phyloP scores from a whole-genome alignment of 2,329 filamentous ascomycete species.

The Fusarium torulosum region DNA sequence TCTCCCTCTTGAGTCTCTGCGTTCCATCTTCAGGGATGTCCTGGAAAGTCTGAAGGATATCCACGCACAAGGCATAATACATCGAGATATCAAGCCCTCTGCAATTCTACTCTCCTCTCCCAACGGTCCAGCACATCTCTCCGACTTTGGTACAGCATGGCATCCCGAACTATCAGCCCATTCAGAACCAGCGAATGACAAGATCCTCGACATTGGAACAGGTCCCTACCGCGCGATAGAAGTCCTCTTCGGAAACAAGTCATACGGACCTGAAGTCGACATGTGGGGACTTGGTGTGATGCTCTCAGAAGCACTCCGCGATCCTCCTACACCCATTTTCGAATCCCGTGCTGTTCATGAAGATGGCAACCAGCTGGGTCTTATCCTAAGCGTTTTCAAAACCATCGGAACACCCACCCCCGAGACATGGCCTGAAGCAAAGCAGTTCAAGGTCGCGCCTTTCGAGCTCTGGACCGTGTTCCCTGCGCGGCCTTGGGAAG shows the following conservation, averaged over 20 bases:
- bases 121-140: conserved; percentile 79
- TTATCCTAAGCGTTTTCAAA: conserved; percentile 93
- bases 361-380: conserved; percentile 88
- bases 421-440: conserved; percentile 86
- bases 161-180: conserved; percentile 68
- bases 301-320: conserved; percentile 78
- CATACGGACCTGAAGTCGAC: conserved; percentile 80
- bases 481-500: conserved; percentile 73
- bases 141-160: conserved; percentile 96
- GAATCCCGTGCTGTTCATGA: conserved; percentile 79
- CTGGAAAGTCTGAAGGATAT: conserved; percentile 78
- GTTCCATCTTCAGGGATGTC: conserved; percentile 71
- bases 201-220: conserved; percentile 94
- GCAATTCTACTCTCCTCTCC: conserved; percentile 81
- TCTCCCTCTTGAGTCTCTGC: conserved; percentile 51
- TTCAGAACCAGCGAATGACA: conserved; percentile 75
- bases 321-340: conserved; percentile 75
- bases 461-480: conserved; percentile 92
- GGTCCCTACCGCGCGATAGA: conserved; percentile 93
- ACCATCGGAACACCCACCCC: conserved; percentile 87
- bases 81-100: conserved; percentile 93
- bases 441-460: conserved; percentile 75
- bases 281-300: conserved; percentile 92
- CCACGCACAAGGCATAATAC: conserved; percentile 82
- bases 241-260: conserved; percentile 83